Evolutionary conservation across 345 rosid genomes (phyloP), one percentile per base, ranked within the genome.

Genomic region (Melaleuca alternifolia): DNA sequence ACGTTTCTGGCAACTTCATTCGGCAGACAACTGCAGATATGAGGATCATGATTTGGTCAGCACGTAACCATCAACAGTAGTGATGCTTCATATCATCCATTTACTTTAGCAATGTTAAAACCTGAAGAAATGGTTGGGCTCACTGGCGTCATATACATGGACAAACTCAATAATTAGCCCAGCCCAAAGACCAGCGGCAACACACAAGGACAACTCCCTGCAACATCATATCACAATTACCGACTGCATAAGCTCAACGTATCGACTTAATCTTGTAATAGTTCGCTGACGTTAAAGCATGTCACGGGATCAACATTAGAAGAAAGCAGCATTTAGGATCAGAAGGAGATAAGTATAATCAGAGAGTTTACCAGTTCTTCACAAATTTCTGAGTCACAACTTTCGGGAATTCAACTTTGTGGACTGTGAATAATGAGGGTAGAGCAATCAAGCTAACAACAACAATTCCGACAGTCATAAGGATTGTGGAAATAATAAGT

Each of bases 1-100:
- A 88, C 91, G 86, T 87, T 89, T 46, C 89, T 88, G 26, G 89
- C 91, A 87, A 88, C 87, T 76, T 89, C 92, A 85, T 89, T 91
- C 85, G 86, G 89, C 88, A 91, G 90, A 81, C 86, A 88, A 85
- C 91, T 91, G 90, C 84, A 86, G n/a, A 11, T 56, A 84, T 4
- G 23, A 59, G 75, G 30, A 51, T 16, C 23, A 51, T 41, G 82
- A 41, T 6, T 33, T 9, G 37, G 7, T 48, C 51, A 30, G 81
- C 84, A 11, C 85, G 65, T 28, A 10, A 51, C 13, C 37, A 83
- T 84, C n/a, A 37, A 18, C 16, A 7, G 76, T 16, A 11, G 41
- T 52, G 7, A 50, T 12, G 5, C 51, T 51, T 65, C 28, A 41
- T 20, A 21, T 13, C 4, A 75, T 5, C 21, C 75, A 71, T 48